These are phyloP conservation scores for Cyathus striatus DNA, from an alignment of 768 basidiomycete genomes.

Conservation along the genomic window DNA sequence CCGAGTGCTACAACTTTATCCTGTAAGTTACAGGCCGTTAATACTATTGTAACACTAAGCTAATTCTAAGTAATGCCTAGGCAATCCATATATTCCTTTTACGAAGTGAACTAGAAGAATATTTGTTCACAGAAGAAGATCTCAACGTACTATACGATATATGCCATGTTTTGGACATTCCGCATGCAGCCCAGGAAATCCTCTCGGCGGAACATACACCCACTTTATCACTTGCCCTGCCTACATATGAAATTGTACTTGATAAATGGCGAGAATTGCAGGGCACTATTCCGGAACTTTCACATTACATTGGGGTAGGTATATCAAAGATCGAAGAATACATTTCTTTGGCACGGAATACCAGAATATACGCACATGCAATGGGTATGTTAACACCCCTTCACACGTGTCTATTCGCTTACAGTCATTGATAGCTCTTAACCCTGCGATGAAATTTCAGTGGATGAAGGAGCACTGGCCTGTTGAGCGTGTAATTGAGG, in stretches of 20 bases:
- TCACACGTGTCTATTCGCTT: background rate
- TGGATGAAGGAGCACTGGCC: background rate
- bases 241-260: background rate
- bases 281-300: background rate
- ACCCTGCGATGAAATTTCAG: background rate
- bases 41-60: background rate
- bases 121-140: background rate
- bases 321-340: conserved; percentile 1
- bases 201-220: conserved; percentile 1
- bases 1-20: background rate
- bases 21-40: background rate
- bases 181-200: conserved; percentile 1
- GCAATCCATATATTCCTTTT: background rate
- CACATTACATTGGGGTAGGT: background rate
- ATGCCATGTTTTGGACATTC: background rate
- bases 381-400: background rate
- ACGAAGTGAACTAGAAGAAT: no score
- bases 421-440: background rate
- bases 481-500: background rate
- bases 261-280: background rate
- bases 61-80: background rate
- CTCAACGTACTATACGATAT: background rate
- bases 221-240: background rate
- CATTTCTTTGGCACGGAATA: background rate
- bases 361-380: background rate